Evolutionary conservation across 2,329 filamentous ascomycete species (phyloP), one percentile per base, ranked within the genome.

Genomic region (Tothia fuscella): DNA sequence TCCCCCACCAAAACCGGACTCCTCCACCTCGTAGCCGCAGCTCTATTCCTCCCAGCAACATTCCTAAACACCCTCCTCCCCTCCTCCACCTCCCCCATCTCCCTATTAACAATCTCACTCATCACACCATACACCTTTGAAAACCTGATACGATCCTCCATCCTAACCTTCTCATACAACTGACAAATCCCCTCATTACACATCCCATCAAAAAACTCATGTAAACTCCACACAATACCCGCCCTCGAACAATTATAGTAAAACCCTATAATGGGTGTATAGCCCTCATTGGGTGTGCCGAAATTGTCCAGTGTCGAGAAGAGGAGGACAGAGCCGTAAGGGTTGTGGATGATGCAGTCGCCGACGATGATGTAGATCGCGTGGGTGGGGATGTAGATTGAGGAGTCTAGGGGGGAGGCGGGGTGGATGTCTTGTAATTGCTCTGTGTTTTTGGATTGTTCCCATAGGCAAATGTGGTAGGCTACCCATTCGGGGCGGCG

Each of bases 401-500:
- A 21, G 9, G 35, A 25, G 10, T 37, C 22, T 25, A 19, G 19
- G 7, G 35, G 35, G 9, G 35, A 37, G 4, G 20, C 35, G 12
- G 35, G 35, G n/a, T 37, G 35, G n/a, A 37, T 16, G 28, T 37
- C 35, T 25, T 25, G 17, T 12, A 21, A 37, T 17, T 37, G 35
- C 13, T 37, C 35, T 4, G 28, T 37, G 20, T 37, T 24, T 6
- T 37, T 25, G 6, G 28, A 12, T 6, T 25, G 35, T 28, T 37
- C 35, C 35, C 35, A 37, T 5, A 37, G 9, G n/a, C 25, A 37
- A 10, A 37, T 26, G 6, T 37, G 22, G 22, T 25, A 37, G n/a
- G 35, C 35, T 10, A 37, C 7, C 17, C 22, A 25, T 26, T 37
- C 35, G 3, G 35, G 35, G n/a, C 14, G 13, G 5, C 28, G 21